Percentiles rank a stretch among this genome's conserved stretches.
Evolutionary conservation across 2,329 filamentous ascomycete species (phyloP).

Genomic region (Aspergillus phoenicis): DNA sequence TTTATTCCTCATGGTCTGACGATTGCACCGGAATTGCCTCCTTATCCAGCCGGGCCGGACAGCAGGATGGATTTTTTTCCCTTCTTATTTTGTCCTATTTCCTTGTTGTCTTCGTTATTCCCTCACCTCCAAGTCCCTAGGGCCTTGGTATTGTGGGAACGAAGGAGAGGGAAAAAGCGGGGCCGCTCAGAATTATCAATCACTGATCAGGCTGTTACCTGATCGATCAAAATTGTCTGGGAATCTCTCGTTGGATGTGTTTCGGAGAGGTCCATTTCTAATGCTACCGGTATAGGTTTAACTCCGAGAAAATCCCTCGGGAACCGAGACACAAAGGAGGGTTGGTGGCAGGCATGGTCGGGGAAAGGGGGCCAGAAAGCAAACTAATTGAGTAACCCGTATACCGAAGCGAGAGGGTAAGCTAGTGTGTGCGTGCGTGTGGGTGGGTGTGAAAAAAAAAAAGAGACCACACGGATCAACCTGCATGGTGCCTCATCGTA

Average conservation of each 20-base stretch:
- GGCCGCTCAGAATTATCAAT: slow-evolving; percentile 11
- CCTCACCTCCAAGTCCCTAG: slow-evolving; percentile 4
- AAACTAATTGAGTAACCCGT: neutral
- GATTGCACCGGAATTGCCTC: neutral
- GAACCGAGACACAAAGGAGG: neutral
- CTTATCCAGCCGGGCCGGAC: neutral
- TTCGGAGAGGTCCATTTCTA: neutral
- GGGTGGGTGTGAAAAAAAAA: neutral
- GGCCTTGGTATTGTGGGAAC: slow-evolving; percentile 11
- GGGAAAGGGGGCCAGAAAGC: neutral
- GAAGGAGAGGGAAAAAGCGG: neutral
- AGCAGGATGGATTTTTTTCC: neutral
- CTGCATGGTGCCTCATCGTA: slow-evolving; percentile 9
- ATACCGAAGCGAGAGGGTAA: neutral
- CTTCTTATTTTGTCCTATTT: neutral
- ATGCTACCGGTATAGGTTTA: neutral
- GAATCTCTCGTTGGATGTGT: neutral
- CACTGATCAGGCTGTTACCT: slow-evolving; percentile 1
- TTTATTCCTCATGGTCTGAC: neutral
- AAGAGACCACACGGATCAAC: slow-evolving; percentile 1
- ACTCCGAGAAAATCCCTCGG: slow-evolving; percentile 10
- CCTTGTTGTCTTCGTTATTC: neutral
- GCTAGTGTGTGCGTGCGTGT: neutral
- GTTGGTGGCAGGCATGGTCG: neutral
- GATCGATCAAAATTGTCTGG: neutral